Conservation (phyloP, 495 filamentous ascomycete species). For the Filosporella fistucella region DNA sequence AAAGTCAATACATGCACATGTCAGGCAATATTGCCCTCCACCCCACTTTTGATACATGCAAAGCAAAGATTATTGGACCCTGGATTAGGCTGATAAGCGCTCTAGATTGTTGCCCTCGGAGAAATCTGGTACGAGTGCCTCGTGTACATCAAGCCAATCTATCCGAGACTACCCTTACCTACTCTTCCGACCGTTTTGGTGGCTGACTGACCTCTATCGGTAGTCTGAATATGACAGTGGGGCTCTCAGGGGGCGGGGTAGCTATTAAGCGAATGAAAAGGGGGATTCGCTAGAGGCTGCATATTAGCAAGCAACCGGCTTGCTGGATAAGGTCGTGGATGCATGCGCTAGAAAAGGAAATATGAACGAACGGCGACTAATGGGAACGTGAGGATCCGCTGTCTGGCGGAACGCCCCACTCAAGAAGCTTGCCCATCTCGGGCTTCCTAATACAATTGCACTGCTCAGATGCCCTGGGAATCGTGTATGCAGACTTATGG, state of each 20-base stretch:
- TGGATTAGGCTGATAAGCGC: not conserved
- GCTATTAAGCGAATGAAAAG: slow-evolving; percentile 10
- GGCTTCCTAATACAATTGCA: not conserved
- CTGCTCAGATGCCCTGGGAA: not conserved
- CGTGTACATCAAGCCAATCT: not conserved
- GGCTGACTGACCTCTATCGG: not conserved
- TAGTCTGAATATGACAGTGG: not conserved
- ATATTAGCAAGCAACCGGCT: not conserved
- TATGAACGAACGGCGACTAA: not conserved
- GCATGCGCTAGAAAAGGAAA: not conserved
- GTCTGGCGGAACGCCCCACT: not conserved
- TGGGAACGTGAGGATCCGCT: not conserved
- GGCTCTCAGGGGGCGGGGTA: not conserved
- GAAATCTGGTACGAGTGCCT: not conserved
- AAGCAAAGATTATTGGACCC: not conserved
- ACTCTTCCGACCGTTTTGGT: no score
- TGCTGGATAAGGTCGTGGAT: not conserved
- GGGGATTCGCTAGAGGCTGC: not conserved
- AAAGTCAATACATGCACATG: slow-evolving; percentile 3
- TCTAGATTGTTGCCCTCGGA: not conserved
- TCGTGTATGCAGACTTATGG: slow-evolving; percentile 1
- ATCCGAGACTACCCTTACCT: no score
- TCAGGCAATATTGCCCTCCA: not conserved
- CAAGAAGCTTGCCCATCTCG: not conserved
- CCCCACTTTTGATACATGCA: not conserved